Conservation (phyloP, 1,284 basidiomycete species). For the Ustilago nuda region DNA sequence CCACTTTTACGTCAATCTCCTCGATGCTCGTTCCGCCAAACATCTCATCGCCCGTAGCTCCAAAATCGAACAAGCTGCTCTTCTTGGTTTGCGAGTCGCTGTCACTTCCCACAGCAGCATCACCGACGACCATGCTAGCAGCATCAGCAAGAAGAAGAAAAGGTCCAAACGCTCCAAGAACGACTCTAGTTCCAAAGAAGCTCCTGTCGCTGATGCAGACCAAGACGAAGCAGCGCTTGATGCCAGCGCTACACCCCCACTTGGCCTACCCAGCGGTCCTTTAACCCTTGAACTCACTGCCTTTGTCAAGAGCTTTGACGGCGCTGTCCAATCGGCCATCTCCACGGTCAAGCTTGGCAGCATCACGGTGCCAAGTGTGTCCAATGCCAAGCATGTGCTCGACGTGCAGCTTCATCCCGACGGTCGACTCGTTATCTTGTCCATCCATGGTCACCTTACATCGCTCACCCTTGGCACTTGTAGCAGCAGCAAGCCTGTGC, state of each 20-base stretch:
- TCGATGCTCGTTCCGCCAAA: slow-evolving; percentile 35
- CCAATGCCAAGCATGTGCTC: slow-evolving; percentile 21
- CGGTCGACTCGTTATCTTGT: slow-evolving; percentile 34
- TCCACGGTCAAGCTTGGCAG: slow-evolving; percentile 24
- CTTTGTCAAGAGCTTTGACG: slow-evolving; percentile 40
- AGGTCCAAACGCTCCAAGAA: slow-evolving; percentile 40
- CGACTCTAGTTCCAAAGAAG: neutral
- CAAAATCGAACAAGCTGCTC: slow-evolving; percentile 33
- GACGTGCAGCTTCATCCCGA: slow-evolving; percentile 40
- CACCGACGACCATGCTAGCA: slow-evolving; percentile 17
- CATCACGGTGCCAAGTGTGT: slow-evolving; percentile 14
- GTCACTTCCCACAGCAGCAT: slow-evolving; percentile 25
- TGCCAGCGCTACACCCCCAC: slow-evolving; percentile 4
- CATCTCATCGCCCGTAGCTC: slow-evolving; percentile 26
- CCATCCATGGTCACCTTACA: slow-evolving; percentile 28
- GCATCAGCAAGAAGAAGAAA: slow-evolving; percentile 40
- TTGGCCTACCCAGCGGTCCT: slow-evolving; percentile 9
- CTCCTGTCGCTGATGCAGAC: slow-evolving; percentile 10
- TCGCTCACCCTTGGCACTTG: slow-evolving; percentile 21
- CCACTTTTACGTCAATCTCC: slow-evolving; percentile 36
- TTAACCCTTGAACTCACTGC: slow-evolving; percentile 35
- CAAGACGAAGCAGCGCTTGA: slow-evolving; percentile 5
- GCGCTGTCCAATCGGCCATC: slow-evolving; percentile 19
- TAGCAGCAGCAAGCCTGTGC: slow-evolving; percentile 22
- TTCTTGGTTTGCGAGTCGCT: slow-evolving; percentile 34